phyloP scores from a whole-genome alignment of 805 yeast species.

The Ogataea trehalophila region DNA sequence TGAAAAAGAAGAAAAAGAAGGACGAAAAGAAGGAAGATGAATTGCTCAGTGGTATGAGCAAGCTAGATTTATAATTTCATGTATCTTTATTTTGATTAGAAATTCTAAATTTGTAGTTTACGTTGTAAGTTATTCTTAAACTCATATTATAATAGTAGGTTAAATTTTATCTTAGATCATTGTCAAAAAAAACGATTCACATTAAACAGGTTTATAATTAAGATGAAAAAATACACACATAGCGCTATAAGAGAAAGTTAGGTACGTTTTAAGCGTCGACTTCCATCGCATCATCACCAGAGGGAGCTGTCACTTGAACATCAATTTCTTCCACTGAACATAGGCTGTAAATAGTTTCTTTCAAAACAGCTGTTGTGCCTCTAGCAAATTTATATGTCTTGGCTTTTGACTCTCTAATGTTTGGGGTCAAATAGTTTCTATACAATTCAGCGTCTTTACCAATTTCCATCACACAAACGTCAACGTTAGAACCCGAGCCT shows the following conservation, averaged over 20 bases:
- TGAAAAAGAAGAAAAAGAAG: not conserved
- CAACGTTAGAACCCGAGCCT: constrained; percentile 98
- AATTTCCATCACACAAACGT: constrained; percentile 92
- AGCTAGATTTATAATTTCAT: not conserved
- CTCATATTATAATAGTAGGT: no score
- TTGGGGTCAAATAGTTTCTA: constrained; percentile 89
- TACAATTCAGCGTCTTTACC: constrained; percentile 82
- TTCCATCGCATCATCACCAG: constrained; percentile 40
- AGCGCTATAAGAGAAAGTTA: no score
- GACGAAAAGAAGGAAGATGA: not conserved
- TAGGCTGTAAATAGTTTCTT: constrained; percentile 57
- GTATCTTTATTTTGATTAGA: no score
- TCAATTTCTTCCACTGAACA: constrained; percentile 52
- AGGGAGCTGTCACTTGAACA: constrained; percentile 23
- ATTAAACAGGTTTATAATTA: not conserved
- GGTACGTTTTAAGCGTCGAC: constrained; percentile 32
- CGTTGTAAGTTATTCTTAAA: no score
- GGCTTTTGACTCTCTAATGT: constrained; percentile 77
- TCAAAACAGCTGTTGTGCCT: constrained; percentile 90
- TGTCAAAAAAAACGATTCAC: not conserved
- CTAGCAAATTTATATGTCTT: constrained; percentile 79
- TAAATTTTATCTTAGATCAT: no score
- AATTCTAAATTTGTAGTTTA: no score
- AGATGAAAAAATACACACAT: not conserved
- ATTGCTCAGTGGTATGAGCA: not conserved